Base-by-base conservation (phyloP, 2,329 filamentous ascomycete species). In the Colletotrichum sublineola region DNA sequence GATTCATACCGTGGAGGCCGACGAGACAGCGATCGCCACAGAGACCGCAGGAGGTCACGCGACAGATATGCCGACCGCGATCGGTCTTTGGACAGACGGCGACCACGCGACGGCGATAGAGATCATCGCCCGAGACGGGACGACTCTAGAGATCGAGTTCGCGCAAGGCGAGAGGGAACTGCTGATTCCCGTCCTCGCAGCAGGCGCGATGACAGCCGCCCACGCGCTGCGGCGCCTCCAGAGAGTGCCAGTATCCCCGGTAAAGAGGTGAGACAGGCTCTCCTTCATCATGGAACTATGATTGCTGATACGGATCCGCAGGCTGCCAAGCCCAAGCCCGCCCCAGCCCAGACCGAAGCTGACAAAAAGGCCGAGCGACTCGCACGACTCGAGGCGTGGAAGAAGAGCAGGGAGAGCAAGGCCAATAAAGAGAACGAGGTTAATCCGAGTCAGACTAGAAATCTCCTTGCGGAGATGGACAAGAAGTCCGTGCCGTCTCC, bases 341-440 rank as follows among this genome's bases (percentile, higher is more conserved):
- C 86, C 65, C 82, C 85, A 56, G 82, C 82, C 24, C 90, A 90
- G 77, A 86, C 89, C 40, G 93, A 94, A 77, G 89, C 90, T 73
- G 91, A 94, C 62, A 94, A 93, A 79, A 94, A 95, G 80, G 93
- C 92, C 62, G 93, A 96, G 81, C 87, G 93, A 74, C 86, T 95
- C 55, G 94, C 94, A 38, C 95, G 94, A 79, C 84, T 97, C 38
- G 94, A 96, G 80, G 93, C 94, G 69, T 97, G 95, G 95, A 97
- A 97, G 83, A 93, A 94, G 82, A 96, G 95, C 82, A 92, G 94
- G 79, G 93, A 94, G 75, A 90, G 91, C 79, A 92, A 92, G 76
- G 92, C 92, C 77, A 89, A 88, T 74, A 94, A 94, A 79, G 90
- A 93, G 79, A 91, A 90, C 77, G 89, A 93, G 77, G 87, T 91